Evolutionary conservation across 768 basidiomycete genomes (phyloP).

Genomic region (Tubosaeta sp.): DNA sequence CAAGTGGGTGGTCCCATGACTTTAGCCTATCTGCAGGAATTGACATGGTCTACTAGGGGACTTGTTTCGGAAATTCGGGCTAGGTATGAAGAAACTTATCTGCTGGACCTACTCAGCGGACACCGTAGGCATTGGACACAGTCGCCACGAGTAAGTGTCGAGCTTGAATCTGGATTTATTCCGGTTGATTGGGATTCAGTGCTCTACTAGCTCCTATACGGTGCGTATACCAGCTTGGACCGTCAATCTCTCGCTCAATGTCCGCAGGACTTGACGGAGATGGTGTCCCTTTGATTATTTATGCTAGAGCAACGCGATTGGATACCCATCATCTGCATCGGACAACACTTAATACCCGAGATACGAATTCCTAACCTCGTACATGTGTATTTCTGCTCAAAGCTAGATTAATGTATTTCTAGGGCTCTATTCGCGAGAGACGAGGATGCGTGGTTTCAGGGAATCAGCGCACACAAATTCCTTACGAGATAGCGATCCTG

Average conservation of each 20-base stretch:
- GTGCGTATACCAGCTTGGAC: slow-evolving; percentile 2
- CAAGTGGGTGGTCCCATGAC: slow-evolving; percentile 7
- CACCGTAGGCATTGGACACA: slow-evolving; percentile 6
- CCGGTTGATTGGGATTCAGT: slow-evolving; percentile 6
- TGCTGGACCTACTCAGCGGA: not conserved
- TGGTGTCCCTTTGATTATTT: slow-evolving; percentile 7
- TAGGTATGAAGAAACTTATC: slow-evolving; percentile 7
- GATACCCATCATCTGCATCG: not conserved
- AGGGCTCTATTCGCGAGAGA: no score
- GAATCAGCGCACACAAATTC: no score
- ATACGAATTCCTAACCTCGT: not conserved
- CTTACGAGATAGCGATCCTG: not conserved
- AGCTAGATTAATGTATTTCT: no score
- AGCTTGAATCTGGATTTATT: not conserved
- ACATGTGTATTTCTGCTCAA: no score
- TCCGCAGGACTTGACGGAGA: slow-evolving; percentile 11
- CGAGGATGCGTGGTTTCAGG: no score
- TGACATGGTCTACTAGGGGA: slow-evolving; percentile 4
- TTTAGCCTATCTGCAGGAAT: not conserved
- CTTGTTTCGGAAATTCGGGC: slow-evolving; percentile 11
- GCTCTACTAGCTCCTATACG: slow-evolving; percentile 5
- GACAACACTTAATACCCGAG: not conserved
- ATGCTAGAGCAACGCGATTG: not conserved
- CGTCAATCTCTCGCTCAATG: not conserved
- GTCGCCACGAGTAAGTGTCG: slow-evolving; percentile 19